These are phyloP conservation scores for Candida cerambycidarum DNA, from an alignment of 805 yeast genomes.

Conservation along the genomic window DNA sequence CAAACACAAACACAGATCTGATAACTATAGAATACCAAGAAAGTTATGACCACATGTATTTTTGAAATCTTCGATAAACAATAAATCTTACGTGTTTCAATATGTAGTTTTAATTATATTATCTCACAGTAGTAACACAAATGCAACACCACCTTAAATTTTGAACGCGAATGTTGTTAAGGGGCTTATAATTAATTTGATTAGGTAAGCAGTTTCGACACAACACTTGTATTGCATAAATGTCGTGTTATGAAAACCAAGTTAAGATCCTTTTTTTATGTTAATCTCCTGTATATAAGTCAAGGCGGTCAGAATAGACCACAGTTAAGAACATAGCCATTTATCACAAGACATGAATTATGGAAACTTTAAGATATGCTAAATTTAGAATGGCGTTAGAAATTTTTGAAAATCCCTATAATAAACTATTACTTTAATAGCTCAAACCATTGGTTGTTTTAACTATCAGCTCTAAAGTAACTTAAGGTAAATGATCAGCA, in stretches of 20 bases:
- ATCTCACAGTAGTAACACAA: not conserved
- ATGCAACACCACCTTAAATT: not conserved
- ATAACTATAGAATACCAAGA: too few species aligned
- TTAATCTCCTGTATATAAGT: constrained; percentile 2
- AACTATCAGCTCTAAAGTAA: too few species aligned
- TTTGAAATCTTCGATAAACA: not conserved
- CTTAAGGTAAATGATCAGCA: too few species aligned
- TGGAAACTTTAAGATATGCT: constrained; percentile 5
- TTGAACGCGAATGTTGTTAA: not conserved
- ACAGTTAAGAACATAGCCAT: constrained; percentile 7
- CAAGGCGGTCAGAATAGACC: constrained; percentile 1
- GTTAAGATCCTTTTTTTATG: not conserved
- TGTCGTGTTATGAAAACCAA: not conserved
- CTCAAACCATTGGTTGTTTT: too few species aligned
- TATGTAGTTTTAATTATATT: not conserved
- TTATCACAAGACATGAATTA: constrained; percentile 2
- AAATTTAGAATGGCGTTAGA: not conserved
- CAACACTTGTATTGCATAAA: not conserved
- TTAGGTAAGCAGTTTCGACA: not conserved
- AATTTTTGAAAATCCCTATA: not conserved
- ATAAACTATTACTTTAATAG: not conserved
- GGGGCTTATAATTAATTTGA: not conserved
- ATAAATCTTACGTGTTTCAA: not conserved
- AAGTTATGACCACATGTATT: constrained; percentile 1
- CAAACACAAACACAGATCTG: not conserved